phyloP scores from a whole-genome alignment of 2,329 filamentous ascomycete genomes.

The Mariannaea sp. region DNA sequence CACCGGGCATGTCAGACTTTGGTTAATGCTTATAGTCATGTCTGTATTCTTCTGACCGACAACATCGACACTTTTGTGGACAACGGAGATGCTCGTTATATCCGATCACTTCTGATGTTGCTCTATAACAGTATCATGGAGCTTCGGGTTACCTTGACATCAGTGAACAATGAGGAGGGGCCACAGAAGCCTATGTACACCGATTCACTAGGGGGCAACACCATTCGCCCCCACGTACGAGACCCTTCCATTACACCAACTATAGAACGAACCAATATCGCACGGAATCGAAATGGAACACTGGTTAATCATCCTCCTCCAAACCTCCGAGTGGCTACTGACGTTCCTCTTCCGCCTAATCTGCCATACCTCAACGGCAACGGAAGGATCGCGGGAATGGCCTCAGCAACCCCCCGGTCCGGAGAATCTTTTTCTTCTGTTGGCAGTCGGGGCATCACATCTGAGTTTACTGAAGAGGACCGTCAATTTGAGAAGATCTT shows the following conservation, averaged over 20 bases:
- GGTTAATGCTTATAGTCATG: constrained; percentile 67
- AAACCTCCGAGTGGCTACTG: constrained; percentile 61
- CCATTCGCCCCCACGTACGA: constrained; percentile 55
- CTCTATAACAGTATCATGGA: constrained; percentile 72
- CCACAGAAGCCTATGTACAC: constrained; percentile 25
- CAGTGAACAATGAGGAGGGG: constrained; percentile 37
- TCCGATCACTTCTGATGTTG: constrained; percentile 66
- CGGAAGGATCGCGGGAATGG: constrained; percentile 57
- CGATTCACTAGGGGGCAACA: constrained; percentile 47
- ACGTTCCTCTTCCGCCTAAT: constrained; percentile 49
- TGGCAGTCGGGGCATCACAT: constrained; percentile 50
- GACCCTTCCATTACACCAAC: constrained; percentile 61
- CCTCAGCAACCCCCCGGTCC: constrained; percentile 75
- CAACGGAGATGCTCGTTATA: constrained; percentile 69
- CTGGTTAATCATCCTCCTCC: constrained; percentile 56
- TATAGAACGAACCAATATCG: constrained; percentile 50
- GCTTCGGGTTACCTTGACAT: constrained; percentile 59
- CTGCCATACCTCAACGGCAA: constrained; percentile 54
- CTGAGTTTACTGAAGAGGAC: constrained; percentile 77
- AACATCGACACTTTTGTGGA: constrained; percentile 69
- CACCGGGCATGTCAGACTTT: constrained; percentile 66
- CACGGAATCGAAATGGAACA: constrained; percentile 43
- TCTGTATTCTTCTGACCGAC: constrained; percentile 63
- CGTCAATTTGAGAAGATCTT: constrained; percentile 82
- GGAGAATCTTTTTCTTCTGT: constrained; percentile 76